Base-by-base conservation (phyloP, 371 early-diverging fungal species). In the Umbelopsis sp. region DNA sequence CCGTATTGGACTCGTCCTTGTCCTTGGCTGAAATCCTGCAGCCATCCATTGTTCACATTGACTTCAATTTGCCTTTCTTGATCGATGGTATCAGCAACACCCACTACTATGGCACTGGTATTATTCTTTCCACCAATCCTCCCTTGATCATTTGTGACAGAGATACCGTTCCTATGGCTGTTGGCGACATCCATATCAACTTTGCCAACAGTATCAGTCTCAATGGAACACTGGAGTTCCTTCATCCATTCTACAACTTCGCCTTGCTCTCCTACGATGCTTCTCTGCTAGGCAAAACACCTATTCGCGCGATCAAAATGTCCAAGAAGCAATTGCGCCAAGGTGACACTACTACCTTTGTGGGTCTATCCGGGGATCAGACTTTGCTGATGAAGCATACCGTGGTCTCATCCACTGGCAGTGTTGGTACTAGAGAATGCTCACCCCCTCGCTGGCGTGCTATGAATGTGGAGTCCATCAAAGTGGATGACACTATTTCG, bases 171-270 rank as follows among this genome's bases (percentile, higher is more conserved):
- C 92, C 92, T 1, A 88, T 89, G 45, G 78, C 81, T 29, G 76
- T 92, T 11, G 91, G 92, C 22, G 91, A 92, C 53, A 82, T 93
- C 44, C 73, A 78, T 48, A 72, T 93, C 57, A 93, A 92, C 7
- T 90, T 94, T 75, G 91, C 89, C 41, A 86, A 89, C 72, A 87
- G 86, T 37, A 80, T 92, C 65, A 90, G 89, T 53, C 76, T 92
- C 63, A 88, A 88, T 0, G 93, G 85, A 10, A 73, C 76, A 29
- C 76, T 92, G 12, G 74, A 87, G 18, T 90, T 87, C 65, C 74
- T 88, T 45, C 90, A 89, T 63, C 94, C 93, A 4, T 80, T 86
- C 1, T 91, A 92, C 71, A 94, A 93, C 80, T 87, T 90, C 71
- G 84, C 89, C 5, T 72, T 94, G 10, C 68, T 94, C 9, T 73